Percentiles rank a stretch among this genome's conserved stretches.
Conservation (phyloP, 371 early-diverging fungal genomes). For the Capillidium heterosporum region DNA sequence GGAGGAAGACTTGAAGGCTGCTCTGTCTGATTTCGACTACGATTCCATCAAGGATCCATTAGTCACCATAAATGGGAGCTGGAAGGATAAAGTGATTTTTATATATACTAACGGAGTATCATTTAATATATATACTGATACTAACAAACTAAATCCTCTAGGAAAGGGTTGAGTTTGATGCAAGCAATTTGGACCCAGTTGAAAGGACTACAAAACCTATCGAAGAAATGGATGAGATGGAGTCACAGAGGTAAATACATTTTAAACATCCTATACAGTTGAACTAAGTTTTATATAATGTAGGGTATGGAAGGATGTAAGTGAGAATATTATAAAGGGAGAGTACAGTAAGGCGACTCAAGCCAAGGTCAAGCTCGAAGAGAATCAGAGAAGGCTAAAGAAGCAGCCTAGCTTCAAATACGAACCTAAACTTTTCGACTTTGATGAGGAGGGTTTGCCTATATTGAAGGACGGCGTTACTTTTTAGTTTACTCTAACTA, state of each 20-base stretch:
- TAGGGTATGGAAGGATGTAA: constrained; percentile 25
- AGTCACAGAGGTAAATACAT: no score
- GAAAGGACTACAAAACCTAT: constrained; percentile 26
- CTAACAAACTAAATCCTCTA: not conserved
- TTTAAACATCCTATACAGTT: no score
- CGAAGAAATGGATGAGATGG: constrained; percentile 29
- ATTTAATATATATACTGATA: no score
- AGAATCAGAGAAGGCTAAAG: constrained; percentile 28
- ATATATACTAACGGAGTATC: not conserved
- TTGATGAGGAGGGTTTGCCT: no score
- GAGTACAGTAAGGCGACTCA: constrained; percentile 26
- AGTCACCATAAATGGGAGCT: constrained; percentile 31
- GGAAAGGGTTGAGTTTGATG: constrained; percentile 22
- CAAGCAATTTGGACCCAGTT: constrained; percentile 16
- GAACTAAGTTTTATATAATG: no score
- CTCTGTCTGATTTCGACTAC: constrained; percentile 18
- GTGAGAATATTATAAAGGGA: constrained; percentile 16
- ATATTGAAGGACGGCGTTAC: no score
- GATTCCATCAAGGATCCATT: constrained; percentile 22
- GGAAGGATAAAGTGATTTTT: constrained; percentile 29
- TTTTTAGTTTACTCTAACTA: no score
- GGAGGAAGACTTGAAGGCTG: no score
- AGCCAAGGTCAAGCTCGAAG: constrained; percentile 27
- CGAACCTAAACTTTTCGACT: no score
- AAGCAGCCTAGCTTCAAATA: no score